phyloP scores from a whole-genome alignment of 148 eudicot species.

The Camellia granthamiana region DNA sequence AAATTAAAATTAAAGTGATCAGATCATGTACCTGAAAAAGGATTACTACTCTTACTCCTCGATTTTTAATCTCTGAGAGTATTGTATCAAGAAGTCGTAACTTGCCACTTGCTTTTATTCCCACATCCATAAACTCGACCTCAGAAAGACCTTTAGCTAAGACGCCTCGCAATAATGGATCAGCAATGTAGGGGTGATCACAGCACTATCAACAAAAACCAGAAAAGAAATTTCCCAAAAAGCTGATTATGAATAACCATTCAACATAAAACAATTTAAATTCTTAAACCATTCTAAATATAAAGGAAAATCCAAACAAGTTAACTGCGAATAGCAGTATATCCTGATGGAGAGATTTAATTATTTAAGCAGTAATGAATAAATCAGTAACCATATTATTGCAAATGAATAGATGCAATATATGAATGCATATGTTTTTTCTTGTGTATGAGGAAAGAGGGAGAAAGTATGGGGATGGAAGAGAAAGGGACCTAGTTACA shows the following conservation, averaged over 20 bases:
- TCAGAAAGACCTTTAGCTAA: conserved; percentile 39
- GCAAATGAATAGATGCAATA: neutral
- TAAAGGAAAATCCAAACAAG: neutral
- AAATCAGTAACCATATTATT: neutral
- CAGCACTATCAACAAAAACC: conserved; percentile 57
- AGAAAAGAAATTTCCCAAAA: conserved; percentile 8
- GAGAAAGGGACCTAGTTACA: neutral
- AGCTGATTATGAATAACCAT: neutral
- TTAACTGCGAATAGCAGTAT: neutral
- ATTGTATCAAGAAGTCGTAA: conserved; percentile 60
- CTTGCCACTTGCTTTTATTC: conserved; percentile 84
- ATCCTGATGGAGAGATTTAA: neutral
- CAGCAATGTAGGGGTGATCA: conserved; percentile 79
- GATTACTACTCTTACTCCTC: conserved; percentile 50
- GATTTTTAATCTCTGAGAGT: conserved; percentile 51
- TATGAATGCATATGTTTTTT: neutral
- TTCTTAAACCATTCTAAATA: neutral
- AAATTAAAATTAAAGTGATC: neutral
- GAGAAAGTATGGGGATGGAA: neutral
- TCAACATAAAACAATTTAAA: neutral
- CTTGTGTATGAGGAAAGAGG: neutral
- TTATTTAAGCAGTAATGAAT: neutral
- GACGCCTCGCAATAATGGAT: conserved; percentile 40
- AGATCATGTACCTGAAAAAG: conserved; percentile 59
- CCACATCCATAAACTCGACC: conserved; percentile 48